Percentiles rank a stretch among this genome's conserved stretches.
Evolutionary conservation across 176 grass and related monocot species (phyloP).

Genomic region (Pharus latifolius): DNA sequence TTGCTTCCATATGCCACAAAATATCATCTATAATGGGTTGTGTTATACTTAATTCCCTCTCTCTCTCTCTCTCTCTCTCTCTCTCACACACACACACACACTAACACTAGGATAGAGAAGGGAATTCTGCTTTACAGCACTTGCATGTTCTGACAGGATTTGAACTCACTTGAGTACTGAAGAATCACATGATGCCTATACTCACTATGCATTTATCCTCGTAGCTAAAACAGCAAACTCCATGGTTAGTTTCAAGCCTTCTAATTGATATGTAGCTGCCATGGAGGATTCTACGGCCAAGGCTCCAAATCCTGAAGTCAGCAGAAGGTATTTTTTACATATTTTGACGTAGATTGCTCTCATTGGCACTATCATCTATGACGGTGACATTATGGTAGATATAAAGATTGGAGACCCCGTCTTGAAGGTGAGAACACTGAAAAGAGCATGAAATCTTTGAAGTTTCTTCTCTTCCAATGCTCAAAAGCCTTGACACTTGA

Average conservation of each 20-base stretch:
- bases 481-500: constrained; percentile 22
- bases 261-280: constrained; percentile 5
- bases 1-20: constrained; percentile 24
- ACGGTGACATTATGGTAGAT: constrained; percentile 21
- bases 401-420: not conserved
- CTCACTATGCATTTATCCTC: not conserved
- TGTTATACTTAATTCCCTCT: constrained; percentile 23
- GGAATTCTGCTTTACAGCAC: not conserved
- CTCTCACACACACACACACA: not conserved
- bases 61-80: not conserved
- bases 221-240: constrained; percentile 4
- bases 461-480: constrained; percentile 32
- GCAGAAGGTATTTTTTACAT: constrained; percentile 1
- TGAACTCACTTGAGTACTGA: constrained; percentile 30
- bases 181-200: constrained; percentile 11
- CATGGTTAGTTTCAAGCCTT: not conserved
- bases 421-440: constrained; percentile 12
- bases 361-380: constrained; percentile 11
- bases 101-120: not conserved
- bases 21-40: constrained; percentile 19
- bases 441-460: not conserved
- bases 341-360: constrained; percentile 3
- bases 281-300: constrained; percentile 2
- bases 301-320: constrained; percentile 19
- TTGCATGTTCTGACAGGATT: constrained; percentile 7